Evolutionary conservation across 2,329 filamentous ascomycete species (phyloP).

Genomic region (Cladosporium cucumerinum): DNA sequence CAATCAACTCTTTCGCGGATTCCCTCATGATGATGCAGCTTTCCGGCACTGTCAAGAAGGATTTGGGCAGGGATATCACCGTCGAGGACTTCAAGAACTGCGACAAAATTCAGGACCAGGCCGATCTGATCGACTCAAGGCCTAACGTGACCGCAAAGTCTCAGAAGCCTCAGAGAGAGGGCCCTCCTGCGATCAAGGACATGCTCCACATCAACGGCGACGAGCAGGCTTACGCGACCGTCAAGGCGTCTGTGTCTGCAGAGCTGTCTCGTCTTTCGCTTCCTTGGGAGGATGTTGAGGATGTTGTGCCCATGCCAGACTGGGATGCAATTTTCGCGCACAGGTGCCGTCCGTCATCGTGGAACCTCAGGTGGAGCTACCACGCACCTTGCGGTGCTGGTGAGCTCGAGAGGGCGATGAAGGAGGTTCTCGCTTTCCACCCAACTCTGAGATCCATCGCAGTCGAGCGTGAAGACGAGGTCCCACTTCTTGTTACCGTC

Average conservation of each 20-base stretch:
- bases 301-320: slow-evolving; percentile 33
- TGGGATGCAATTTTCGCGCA: slow-evolving; percentile 35
- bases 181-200: slow-evolving; percentile 30
- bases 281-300: slow-evolving; percentile 35
- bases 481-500: slow-evolving; percentile 30
- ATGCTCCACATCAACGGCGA: slow-evolving; percentile 31
- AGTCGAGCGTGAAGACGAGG: slow-evolving; percentile 26
- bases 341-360: slow-evolving; percentile 29
- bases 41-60: slow-evolving; percentile 33
- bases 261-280: slow-evolving; percentile 28
- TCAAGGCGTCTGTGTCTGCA: slow-evolving; percentile 25
- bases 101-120: slow-evolving; percentile 32
- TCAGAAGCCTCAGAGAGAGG: slow-evolving; percentile 24
- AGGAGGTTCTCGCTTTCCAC: slow-evolving; percentile 29
- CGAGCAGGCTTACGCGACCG: slow-evolving; percentile 24
- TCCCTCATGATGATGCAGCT: slow-evolving; percentile 37
- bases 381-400: slow-evolving; percentile 24
- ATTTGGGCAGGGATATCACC: slow-evolving; percentile 32
- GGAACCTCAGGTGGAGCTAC: slow-evolving; percentile 34
- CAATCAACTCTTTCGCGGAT: slow-evolving; percentile 31
- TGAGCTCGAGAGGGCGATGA: slow-evolving; percentile 28
- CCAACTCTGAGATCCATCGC: slow-evolving; percentile 32
- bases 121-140: slow-evolving; percentile 30
- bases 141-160: slow-evolving; percentile 21
- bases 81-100: slow-evolving; percentile 34